phyloP scores from a whole-genome alignment of 2,329 filamentous ascomycete genomes.

The Microsporum ferrugineum region DNA sequence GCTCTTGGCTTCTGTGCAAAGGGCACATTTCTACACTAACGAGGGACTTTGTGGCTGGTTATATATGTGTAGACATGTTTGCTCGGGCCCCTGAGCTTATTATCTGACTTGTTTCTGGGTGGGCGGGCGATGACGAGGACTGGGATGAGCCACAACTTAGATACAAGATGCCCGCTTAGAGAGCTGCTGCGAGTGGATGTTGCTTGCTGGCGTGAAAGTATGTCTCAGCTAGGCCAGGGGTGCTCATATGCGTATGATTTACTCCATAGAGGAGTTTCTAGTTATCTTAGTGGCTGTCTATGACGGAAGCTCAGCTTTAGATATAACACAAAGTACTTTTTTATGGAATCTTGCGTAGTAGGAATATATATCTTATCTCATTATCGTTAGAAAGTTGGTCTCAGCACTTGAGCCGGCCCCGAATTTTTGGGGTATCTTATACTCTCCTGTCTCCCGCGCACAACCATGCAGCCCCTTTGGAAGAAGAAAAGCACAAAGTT shows the following conservation, averaged over 20 bases:
- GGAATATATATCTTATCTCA: constrained; percentile 3
- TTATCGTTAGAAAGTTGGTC: neutral
- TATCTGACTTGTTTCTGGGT: neutral
- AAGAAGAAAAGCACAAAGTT: neutral
- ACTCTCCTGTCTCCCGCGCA: neutral
- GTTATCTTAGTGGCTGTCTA: too few relatives aligned
- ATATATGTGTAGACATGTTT: neutral
- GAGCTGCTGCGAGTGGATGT: neutral
- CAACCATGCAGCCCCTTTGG: neutral
- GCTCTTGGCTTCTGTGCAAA: neutral
- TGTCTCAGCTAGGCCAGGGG: neutral
- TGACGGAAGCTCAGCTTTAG: neutral
- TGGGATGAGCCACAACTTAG: neutral
- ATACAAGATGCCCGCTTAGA: neutral
- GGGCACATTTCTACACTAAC: neutral
- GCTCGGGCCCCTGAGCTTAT: neutral
- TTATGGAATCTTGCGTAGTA: neutral
- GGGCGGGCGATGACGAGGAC: neutral
- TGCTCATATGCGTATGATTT: neutral
- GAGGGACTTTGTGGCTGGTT: neutral
- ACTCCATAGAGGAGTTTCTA: too few relatives aligned
- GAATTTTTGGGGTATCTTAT: neutral
- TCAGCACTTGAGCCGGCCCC: neutral
- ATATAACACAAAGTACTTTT: neutral
- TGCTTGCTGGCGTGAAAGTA: neutral